These are phyloP conservation scores for Penicillium verhagenii DNA, from an alignment of 495 filamentous ascomycete genomes.

Conservation along the genomic window DNA sequence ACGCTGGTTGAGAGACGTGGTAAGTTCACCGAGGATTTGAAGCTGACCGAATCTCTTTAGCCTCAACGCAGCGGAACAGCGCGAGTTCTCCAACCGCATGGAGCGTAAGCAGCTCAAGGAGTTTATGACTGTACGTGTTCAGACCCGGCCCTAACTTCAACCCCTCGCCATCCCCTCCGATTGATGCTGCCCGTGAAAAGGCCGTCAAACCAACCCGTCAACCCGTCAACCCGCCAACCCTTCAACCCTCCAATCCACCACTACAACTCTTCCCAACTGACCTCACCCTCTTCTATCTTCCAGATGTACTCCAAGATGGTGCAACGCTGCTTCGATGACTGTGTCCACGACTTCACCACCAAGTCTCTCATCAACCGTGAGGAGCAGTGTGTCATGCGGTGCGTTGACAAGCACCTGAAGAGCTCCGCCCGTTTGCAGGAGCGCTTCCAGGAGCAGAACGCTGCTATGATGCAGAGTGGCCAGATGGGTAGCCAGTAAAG, in stretches of 20 bases:
- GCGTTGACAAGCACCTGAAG: slow-evolving; percentile 93
- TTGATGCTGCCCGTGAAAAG: neutral
- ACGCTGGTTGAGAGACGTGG: neutral
- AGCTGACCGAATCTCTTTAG: slow-evolving; percentile 16
- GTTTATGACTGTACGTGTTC: slow-evolving; percentile 88
- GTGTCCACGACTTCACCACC: slow-evolving; percentile 97
- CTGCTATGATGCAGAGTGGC: slow-evolving; percentile 75
- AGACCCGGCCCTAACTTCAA: neutral
- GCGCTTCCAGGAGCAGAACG: slow-evolving; percentile 93
- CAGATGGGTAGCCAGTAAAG: slow-evolving; percentile 44
- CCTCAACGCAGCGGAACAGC: slow-evolving; percentile 80
- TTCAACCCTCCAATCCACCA: neutral
- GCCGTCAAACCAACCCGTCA: neutral
- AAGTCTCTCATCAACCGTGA: slow-evolving; percentile 86
- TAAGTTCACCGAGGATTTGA: neutral
- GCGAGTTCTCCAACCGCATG: slow-evolving; percentile 87
- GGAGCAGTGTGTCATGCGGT: slow-evolving; percentile 85
- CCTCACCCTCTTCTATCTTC: neutral
- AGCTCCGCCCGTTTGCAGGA: slow-evolving; percentile 80
- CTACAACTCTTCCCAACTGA: neutral
- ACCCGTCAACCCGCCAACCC: neutral
- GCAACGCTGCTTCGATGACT: slow-evolving; percentile 93
- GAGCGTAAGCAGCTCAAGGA: slow-evolving; percentile 98
- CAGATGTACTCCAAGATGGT: slow-evolving; percentile 98
- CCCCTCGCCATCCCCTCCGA: neutral